Evolutionary conservation across 2,329 filamentous ascomycete genomes (phyloP).

Genomic region (Clarireedia monteithiana): DNA sequence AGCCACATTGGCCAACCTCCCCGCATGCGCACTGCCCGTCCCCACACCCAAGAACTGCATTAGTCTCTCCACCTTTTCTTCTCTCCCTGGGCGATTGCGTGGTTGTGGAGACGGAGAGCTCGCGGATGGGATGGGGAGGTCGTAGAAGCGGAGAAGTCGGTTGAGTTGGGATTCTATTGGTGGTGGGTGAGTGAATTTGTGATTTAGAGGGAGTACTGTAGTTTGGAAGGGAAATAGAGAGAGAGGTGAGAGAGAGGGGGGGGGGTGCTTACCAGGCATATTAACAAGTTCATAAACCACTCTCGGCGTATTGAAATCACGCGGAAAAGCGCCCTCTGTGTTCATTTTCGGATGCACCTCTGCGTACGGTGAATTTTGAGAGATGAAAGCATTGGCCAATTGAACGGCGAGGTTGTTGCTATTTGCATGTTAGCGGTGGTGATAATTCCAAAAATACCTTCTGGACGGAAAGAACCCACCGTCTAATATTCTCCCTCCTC

Average conservation of each 20-base stretch:
- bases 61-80: background rate
- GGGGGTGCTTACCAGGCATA: constrained; percentile 16
- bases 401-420: constrained; percentile 19
- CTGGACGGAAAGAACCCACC: constrained; percentile 6
- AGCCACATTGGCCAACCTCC: background rate
- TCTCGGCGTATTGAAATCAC: constrained; percentile 16
- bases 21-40: background rate
- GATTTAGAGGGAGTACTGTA: background rate
- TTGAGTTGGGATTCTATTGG: background rate
- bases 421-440: background rate
- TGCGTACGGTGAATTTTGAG: constrained; percentile 9
- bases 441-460: background rate
- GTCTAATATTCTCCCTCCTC: constrained; percentile 8
- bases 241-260: constrained; percentile 4
- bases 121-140: background rate
- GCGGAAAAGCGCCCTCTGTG: constrained; percentile 11
- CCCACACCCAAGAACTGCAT: constrained; percentile 12
- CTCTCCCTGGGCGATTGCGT: background rate
- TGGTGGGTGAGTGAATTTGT: background rate
- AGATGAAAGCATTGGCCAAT: constrained; percentile 16
- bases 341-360: constrained; percentile 21
- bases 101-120: no score
- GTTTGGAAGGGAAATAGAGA: background rate
- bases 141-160: background rate
- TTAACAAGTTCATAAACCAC: constrained; percentile 14